Base-by-base conservation (phyloP, 108 stramenopile species). In the Cyclotella kingstonii region DNA sequence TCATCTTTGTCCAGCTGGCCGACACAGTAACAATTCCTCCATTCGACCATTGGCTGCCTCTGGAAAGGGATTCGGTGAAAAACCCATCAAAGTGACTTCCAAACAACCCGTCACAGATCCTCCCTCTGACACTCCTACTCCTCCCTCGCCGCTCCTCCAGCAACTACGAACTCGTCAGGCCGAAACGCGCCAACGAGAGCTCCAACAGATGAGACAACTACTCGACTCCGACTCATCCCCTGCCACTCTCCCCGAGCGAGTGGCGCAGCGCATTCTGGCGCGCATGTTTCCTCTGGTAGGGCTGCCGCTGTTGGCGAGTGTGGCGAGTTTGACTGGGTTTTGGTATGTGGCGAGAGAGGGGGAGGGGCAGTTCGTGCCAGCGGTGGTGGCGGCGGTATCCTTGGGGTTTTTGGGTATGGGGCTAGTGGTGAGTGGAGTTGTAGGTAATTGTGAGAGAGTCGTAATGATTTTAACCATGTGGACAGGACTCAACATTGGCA, bases 221-320 rank as follows among this genome's bases (percentile, higher is more conserved):
- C 61, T 88, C 12, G 67, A 44, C 23, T 76, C 82, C 44, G 68
- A 81, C 30, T 44, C 73, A 9, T 65, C 74, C 10, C 78, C 89
- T 1, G 86, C 90, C n/a, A 85, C 74, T 48, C 87, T 91, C 65
- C 90, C 90, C 29, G 90, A 91, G 73, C 68, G 73, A 51, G 90
- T 91, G 10, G 90, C 90, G 8, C 73, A 78, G 51, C 76, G 90
- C 0, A 91, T 91, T 86, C 86, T 86, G 33, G 71, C 72, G 11
- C 78, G 90, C 0, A 91, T 91, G 90, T 30, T 91, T 17, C 86
- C 90, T n/a, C 88, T 91, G 66, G 90, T 91, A 23, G 90, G 90
- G 9, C 60, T 91, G 35, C 90, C 90, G 17, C 62, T 91, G 17
- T 86, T 88, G 59, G 81, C 81, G 1, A 54, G 56, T 49, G 67